Percentiles rank a stretch among this genome's conserved stretches.
Evolutionary conservation across 176 grass and related monocot genomes (phyloP).

Genomic region (Zizania latifolia): DNA sequence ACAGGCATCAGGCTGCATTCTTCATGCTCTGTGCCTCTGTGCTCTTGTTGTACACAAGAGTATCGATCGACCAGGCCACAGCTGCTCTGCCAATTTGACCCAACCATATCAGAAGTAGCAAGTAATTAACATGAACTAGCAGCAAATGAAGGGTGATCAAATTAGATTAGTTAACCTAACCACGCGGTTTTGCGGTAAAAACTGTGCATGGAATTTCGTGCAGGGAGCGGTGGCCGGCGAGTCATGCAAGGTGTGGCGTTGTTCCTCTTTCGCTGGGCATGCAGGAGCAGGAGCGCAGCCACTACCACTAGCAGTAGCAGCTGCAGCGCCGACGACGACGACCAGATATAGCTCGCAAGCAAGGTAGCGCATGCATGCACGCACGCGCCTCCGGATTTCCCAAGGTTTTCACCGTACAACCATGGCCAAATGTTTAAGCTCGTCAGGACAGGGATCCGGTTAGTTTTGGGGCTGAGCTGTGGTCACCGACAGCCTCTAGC

Average conservation of each 20-base stretch:
- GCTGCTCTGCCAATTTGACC: too few relatives aligned
- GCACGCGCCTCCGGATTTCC: constrained; percentile 53
- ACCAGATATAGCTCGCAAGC: background rate
- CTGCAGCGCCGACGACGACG: background rate
- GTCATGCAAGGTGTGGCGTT: background rate
- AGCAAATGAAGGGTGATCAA: too few relatives aligned
- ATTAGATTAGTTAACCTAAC: too few relatives aligned
- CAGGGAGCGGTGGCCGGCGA: background rate
- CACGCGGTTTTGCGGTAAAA: constrained; percentile 10
- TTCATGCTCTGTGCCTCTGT: too few relatives aligned
- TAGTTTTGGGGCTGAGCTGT: background rate
- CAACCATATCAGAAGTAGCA: too few relatives aligned
- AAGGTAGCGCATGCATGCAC: constrained; percentile 18
- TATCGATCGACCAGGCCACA: too few relatives aligned
- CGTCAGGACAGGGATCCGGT: background rate
- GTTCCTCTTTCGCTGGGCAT: constrained; percentile 38
- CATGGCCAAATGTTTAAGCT: constrained; percentile 14
- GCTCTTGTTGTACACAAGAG: too few relatives aligned
- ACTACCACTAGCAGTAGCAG: background rate
- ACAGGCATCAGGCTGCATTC: too few relatives aligned
- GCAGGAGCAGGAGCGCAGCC: background rate
- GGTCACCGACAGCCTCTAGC: constrained; percentile 26
- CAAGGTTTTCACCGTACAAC: constrained; percentile 18
- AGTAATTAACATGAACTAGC: too few relatives aligned
- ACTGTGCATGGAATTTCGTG: constrained; percentile 6